Evolutionary conservation across 176 grass and related monocot species (phyloP), one percentile per base, ranked within the genome.

Genomic region (Musa schizocarpa): DNA sequence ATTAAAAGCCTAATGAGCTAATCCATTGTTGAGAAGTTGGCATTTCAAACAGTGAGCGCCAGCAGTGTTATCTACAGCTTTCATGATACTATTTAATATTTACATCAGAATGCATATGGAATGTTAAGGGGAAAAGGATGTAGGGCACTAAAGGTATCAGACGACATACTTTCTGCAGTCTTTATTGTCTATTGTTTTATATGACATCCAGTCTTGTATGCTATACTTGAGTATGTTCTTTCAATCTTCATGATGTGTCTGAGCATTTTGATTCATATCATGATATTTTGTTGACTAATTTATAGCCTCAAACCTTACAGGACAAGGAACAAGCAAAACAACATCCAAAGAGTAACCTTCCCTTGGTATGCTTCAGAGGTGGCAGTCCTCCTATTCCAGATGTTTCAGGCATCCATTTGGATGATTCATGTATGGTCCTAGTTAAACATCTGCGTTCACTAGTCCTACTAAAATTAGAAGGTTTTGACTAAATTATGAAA

Each of bases 341-440:
- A 77, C 66, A 91, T 77, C 83, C 90, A 61, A 91, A 79, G 74
- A 76, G 80, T 56, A 78, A 89, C 61, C 76, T 98, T 81, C 84
- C 95, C 50, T 76, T 93, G 56, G 70, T 93, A 25, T 98, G 95
- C 73, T 76, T 98, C 74, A 93, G 83, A 80, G 86, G 87, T 83
- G 79, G 84, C 61, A 98, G 93, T 65, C 90, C 88, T 89, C 86
- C 82, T 74, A 87, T 98, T 87, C 95, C 90, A 71, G 95, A 98
- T 84, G 72, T 91, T 81, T 91, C 90, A 19, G 90, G 86, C 83
- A 69, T 70, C 76, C 87, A 87, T 82, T 79, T 93, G 80, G 82
- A 91, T 67, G 88, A 25, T 71, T 84, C 90, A 80, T 98, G 95
- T 89, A 86, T 82, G 90, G 85, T 54, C 13, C 79, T 75, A 65